Evolutionary conservation across 2,329 filamentous ascomycete species (phyloP), one percentile per base, ranked within the genome.

Genomic region (Trichoderma polysporum): DNA sequence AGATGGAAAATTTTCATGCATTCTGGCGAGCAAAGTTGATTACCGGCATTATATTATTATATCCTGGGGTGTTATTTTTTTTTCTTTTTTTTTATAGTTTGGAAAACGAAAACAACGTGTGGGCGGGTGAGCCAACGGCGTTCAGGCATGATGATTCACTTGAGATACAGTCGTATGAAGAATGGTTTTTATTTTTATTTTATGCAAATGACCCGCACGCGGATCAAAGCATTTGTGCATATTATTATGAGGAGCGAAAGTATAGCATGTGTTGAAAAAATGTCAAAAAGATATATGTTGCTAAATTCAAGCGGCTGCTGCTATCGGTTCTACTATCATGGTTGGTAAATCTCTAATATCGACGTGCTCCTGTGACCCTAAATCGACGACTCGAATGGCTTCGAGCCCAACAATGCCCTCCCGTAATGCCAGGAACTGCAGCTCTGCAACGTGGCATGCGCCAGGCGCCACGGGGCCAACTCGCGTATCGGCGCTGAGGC

Each of bases 271-370:
- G 25, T 22, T 52, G 5, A 17, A 27, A 52, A 52, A 22, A 31
- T 19, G 13, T 25, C 29, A 60, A 33, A 22, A n/a, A 31, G 8
- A 10, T 35, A 22, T 49, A 29, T 52, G 17, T 27, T 27, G 37
- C 57, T 47, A 66, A 29, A 52, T 50, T 52, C 19, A 64, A 29
- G 61, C 37, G 29, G 72, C 72, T 22, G 70, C 73, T 19, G 71
- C 71, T 25, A 61, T 22, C 25, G 76, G 75, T 67, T 81, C 78
- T 17, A 90, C 83, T 62, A 92, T 78, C 71, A 93, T 86, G 52
- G 85, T 88, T 0, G 92, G 92, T 70, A 95, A 75, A 69, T 94
- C 90, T 68, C 86, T 84, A 64, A 94, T 88, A 76, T 94, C 91
- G 3, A 92, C 89, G 74, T 91, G 90, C 79, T 94, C 91, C 73